Base-by-base conservation (phyloP, 805 yeast species). In the Pichia occidentalis region DNA sequence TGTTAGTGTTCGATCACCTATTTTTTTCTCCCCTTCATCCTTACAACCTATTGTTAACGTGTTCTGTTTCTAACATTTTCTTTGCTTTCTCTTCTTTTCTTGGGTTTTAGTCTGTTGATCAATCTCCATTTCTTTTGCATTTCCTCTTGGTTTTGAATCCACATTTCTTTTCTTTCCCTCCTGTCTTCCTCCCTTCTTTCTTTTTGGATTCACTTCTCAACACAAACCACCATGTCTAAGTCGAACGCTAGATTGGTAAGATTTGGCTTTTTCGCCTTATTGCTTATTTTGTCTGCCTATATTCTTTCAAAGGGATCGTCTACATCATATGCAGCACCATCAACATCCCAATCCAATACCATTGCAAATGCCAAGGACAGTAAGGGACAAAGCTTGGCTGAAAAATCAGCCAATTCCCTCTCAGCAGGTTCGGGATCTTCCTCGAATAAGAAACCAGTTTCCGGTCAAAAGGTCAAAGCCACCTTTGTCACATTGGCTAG, bases 401-500 rank as follows among this genome's bases (percentile, higher is more conserved):
- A n/a, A n/a, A n/a, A n/a, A n/a, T n/a, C n/a, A n/a, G 7, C 24
- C 29, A 12, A 32, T 24, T 22, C 33, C 17, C 39, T 14, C 19
- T 26, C 44, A 20, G 42, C 41, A 16, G 40, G 30, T 11, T 46
- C 43, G n/a, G 49, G 41, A 17, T 30, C 23, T 8, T 5, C 37
- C 7, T 18, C 31, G 11, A 34, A 27, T 24, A 22, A 14, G n/a
- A 33, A 18, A 11, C 10, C 36, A 5, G 22, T 45, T 8, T 7
- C 42, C 13, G 52, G 48, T 24, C 57, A 54, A 12, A 72, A 73
- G 49, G 78, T 71, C 39, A 79, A 75, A 56, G 95, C 95, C 12
- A 78, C 94, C 2, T 83, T 85, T 58, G 87, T 85, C 13, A 71
- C 90, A 0, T 67, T 85, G 50, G 92, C 88, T 10, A 70, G 94